A percentile compares a stretch with the other conserved stretches of the same genome.
phyloP scores from a whole-genome alignment of 2,329 filamentous ascomycete genomes.

The Penicillium corylophilum region DNA sequence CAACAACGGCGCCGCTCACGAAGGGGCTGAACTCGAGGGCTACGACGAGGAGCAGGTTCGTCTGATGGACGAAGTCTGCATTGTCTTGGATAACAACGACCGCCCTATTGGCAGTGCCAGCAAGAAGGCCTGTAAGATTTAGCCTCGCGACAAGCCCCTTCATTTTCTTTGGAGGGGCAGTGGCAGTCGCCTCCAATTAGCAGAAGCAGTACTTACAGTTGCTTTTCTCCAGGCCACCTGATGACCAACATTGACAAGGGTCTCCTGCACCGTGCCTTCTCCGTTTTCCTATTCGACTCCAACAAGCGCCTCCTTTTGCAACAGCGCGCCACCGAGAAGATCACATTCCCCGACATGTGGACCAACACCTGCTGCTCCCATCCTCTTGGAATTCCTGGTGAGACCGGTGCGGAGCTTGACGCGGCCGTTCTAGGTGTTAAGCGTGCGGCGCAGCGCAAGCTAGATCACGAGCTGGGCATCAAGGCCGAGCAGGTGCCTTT shows the following conservation, averaged over 20 bases:
- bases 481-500: constrained; percentile 83
- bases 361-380: constrained; percentile 99
- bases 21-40: constrained; percentile 72
- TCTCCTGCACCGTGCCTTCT: constrained; percentile 94
- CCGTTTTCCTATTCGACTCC: constrained; percentile 94
- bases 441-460: constrained; percentile 86
- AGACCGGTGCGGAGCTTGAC: constrained; percentile 79
- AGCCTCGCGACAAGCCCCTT: background rate
- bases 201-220: constrained; percentile 12
- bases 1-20: constrained; percentile 41
- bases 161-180: constrained; percentile 10
- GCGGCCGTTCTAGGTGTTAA: constrained; percentile 84
- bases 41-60: constrained; percentile 98
- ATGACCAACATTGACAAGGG: constrained; percentile 99
- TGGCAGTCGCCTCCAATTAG: background rate
- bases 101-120: constrained; percentile 90
- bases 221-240: constrained; percentile 68
- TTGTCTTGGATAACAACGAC: constrained; percentile 91
- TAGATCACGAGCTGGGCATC: constrained; percentile 94
- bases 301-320: constrained; percentile 90
- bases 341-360: constrained; percentile 99
- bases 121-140: constrained; percentile 87
- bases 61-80: constrained; percentile 98
- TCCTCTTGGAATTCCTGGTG: constrained; percentile 83
- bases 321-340: constrained; percentile 94